Evolutionary conservation across 208 protist genomes (phyloP), one percentile per base, ranked within the genome.

Genomic region (Leishmania gerbilli): DNA sequence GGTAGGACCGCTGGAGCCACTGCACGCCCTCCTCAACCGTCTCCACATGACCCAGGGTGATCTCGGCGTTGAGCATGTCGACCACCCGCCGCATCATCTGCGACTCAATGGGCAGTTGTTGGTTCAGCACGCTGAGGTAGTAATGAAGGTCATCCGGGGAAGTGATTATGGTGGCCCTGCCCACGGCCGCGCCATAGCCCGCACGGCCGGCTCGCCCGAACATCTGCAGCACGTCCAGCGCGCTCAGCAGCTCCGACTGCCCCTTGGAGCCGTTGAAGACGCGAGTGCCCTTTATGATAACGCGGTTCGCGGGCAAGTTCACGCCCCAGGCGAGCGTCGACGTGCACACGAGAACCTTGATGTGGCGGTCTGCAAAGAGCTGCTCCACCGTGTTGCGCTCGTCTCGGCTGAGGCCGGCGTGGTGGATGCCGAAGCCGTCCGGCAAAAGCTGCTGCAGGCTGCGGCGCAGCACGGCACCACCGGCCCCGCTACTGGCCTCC

Each of bases 291-390:
- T 99, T 99, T 84, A 99, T 99, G 79, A 99, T 99, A 31, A 99
- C 99, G 17, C 96, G 98, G 87, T 99, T 99, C 7, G 99, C 99
- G 1, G 99, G 99, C 58, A 99, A 79, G 90, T 99, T 99, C 2
- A 99, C 99, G 85, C 99, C 99, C 99, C 99, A 99, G n/a, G 99
- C 99, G 2, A 99, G 93, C 19, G 99, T 99, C 0, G 99, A 98
- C 0, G 99, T 99, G 71, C 98, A 99, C 13, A 99, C 97, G 3
- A 99, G 91, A 6, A 99, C 97, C 76, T 99, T 94, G 45, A 99
- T 90, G 90, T 99, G 96, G 24, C 98, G 87, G 13, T 95, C 93
- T 1, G 84, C 95, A 88, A 99, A 99, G n/a, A 99, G 92, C 65
- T 96, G 89, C 89, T 99, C 99, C 8, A 99, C 99, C 0, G 99